A percentile compares a stretch with the other conserved stretches of the same genome.
Evolutionary conservation across 805 yeast species (phyloP).

Genomic region (Wickerhamomyces strasburgensis): DNA sequence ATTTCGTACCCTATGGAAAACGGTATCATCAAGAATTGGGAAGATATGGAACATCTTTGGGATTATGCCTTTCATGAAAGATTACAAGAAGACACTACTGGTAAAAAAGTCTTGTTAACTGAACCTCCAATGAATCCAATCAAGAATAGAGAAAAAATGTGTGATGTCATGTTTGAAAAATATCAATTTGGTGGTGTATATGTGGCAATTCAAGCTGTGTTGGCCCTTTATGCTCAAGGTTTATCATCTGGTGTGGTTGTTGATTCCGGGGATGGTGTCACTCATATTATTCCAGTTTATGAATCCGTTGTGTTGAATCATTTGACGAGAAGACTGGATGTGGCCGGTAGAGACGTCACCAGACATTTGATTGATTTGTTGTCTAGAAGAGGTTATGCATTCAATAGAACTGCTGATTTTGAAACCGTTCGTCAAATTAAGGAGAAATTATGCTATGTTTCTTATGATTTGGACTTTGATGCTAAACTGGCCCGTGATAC

Average conservation of each 20-base stretch:
- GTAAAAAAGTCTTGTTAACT: constrained; percentile 79
- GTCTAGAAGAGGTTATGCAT: constrained; percentile 94
- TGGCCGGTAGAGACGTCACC: constrained; percentile 99
- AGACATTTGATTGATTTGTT: constrained; percentile 86
- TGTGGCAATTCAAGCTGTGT: constrained; percentile 96
- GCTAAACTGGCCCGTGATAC: constrained; percentile 85
- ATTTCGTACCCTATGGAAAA: constrained; percentile 98
- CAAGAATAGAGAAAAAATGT: constrained; percentile 86
- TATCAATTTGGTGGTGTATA: constrained; percentile 90
- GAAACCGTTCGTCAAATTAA: constrained; percentile 98
- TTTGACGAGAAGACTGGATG: constrained; percentile 85
- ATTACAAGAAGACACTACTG: constrained; percentile 75
- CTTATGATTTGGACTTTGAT: constrained; percentile 90
- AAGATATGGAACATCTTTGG: constrained; percentile 98
- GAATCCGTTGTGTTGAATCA: constrained; percentile 96
- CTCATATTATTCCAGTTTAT: constrained; percentile 97
- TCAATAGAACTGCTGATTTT: constrained; percentile 97
- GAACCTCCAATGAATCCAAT: constrained; percentile 98
- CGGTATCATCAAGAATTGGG: constrained; percentile 97
- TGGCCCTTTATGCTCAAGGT: constrained; percentile 96
- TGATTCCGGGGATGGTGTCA: constrained; percentile 98
- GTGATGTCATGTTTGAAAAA: constrained; percentile 87
- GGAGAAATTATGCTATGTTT: constrained; percentile 92
- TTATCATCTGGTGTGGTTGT: constrained; percentile 96
- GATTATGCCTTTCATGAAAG: constrained; percentile 93